Evolutionary conservation across 306 rosid genomes (phyloP).

Genomic region (Potentilla sterilis): DNA sequence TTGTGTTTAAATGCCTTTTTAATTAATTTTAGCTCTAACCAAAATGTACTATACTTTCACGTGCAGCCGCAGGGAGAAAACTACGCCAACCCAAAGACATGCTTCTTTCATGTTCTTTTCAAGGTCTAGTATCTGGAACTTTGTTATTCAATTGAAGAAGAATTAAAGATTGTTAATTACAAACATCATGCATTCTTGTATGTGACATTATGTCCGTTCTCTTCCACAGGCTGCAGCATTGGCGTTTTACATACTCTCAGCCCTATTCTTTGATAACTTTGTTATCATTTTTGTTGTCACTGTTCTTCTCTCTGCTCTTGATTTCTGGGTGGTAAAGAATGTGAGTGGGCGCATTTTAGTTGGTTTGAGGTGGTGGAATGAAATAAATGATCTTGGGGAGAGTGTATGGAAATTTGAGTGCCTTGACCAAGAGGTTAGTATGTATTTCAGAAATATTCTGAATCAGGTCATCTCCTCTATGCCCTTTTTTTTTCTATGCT

Average conservation of each 20-base stretch:
- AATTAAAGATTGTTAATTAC: neutral
- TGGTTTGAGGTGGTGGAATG: conserved; percentile 99
- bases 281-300: conserved; percentile 98
- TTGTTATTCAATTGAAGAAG: neutral
- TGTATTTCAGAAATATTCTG: neutral
- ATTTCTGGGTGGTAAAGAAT: conserved; percentile 99
- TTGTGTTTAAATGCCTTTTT: neutral
- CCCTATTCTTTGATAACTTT: conserved; percentile 76
- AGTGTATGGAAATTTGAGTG: conserved; percentile 98
- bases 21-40: too few species aligned
- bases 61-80: conserved; percentile 82
- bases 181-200: conserved; percentile 2
- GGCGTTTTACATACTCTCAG: conserved; percentile 93
- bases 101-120: conserved; percentile 93
- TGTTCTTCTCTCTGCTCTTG: conserved; percentile 93
- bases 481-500: conserved; percentile 5
- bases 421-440: conserved; percentile 89
- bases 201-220: conserved; percentile 10
- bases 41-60: conserved; percentile 6
- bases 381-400: conserved; percentile 92
- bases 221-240: conserved; percentile 74
- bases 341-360: conserved; percentile 96
- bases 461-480: conserved; percentile 22
- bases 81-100: conserved; percentile 91
- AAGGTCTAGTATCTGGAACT: conserved; percentile 50